Evolutionary conservation across 805 yeast genomes (phyloP), one percentile per base, ranked within the genome.

Genomic region (Maudiozyma saulgeensis): DNA sequence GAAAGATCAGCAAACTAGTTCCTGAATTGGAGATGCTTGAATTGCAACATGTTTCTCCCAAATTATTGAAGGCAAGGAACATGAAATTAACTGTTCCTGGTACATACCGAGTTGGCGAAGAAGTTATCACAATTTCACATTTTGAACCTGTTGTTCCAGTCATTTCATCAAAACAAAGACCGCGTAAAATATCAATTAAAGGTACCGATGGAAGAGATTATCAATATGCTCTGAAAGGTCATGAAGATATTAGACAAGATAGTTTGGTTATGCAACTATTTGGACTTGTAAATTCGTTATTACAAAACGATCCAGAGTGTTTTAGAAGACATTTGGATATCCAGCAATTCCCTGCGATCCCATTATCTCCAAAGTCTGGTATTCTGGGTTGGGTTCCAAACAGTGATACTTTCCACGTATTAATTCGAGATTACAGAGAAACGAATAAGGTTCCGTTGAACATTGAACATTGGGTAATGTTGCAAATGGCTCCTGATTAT

Each of bases 201-300:
- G 99, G 98, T 11, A 84, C 87, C 58, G 96, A 93, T 66, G 99
- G 99, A 51, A 87, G 85, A 60, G 87, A 84, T 39, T 89, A 95
- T 63, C 85, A 79, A 58, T 95, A 80, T 67, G 69, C 75, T 1
- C 73, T 93, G 60, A 93, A 93, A 68, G 99, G 98, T 0, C 98
- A 93, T 62, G 99, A 93, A 69, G 99, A 93, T 73, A 87, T 93
- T 48, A 79, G 99, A 61, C 99, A 93, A 65, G 99, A 93, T 69
- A 87, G 88, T 60, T 75, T 95, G 66, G 99, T 91, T 26, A 93
- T 93, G 99, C 99, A 93, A 68, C 72, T 93, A 57, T 91, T 93
- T 67, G 98, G 98, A 0, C 73, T 93, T 61, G 98, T 93, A 2
- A 93, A 95, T 63, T 89, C 97, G 0, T 72, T 95, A 45, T 75